Evolutionary conservation across 2,329 filamentous ascomycete species (phyloP).

Genomic region (Conoideocrella luteorostrata): DNA sequence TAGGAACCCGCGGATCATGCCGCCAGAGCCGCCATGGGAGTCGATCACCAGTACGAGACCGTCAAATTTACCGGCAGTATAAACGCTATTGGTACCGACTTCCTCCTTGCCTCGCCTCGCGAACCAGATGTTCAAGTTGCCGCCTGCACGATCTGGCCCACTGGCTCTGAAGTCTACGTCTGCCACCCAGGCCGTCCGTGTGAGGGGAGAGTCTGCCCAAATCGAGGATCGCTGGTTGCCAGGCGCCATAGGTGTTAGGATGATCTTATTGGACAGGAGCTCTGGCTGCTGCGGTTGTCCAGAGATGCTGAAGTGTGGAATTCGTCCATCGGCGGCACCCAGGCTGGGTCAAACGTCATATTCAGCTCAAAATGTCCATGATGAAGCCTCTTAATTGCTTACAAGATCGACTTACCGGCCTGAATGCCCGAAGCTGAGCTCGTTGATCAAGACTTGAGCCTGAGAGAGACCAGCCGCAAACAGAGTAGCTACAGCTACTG

Average conservation of each 20-base stretch:
- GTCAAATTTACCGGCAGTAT: slow-evolving; percentile 79
- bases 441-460: slow-evolving; percentile 63
- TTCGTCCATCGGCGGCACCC: slow-evolving; percentile 21
- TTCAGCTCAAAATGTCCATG: too few species aligned
- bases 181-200: slow-evolving; percentile 67
- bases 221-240: slow-evolving; percentile 78
- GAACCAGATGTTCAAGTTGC: slow-evolving; percentile 94
- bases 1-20: slow-evolving; percentile 83
- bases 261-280: slow-evolving; percentile 79
- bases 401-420: slow-evolving; percentile 42
- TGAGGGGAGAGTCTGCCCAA: slow-evolving; percentile 64
- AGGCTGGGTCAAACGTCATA: too few species aligned
- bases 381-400: not conserved
- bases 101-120: slow-evolving; percentile 59
- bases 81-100: slow-evolving; percentile 70
- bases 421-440: slow-evolving; percentile 71
- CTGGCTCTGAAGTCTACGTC: slow-evolving; percentile 84
- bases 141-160: slow-evolving; percentile 76
- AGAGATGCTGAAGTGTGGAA: slow-evolving; percentile 50
- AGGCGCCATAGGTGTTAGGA: slow-evolving; percentile 82
- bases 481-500: slow-evolving; percentile 32
- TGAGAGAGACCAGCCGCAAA: slow-evolving; percentile 44
- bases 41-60: slow-evolving; percentile 86
- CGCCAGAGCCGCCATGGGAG: slow-evolving; percentile 68
- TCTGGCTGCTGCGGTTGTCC: slow-evolving; percentile 52